Conservation (phyloP, 148 eudicot genomes). For the Polygonum maritimum region DNA sequence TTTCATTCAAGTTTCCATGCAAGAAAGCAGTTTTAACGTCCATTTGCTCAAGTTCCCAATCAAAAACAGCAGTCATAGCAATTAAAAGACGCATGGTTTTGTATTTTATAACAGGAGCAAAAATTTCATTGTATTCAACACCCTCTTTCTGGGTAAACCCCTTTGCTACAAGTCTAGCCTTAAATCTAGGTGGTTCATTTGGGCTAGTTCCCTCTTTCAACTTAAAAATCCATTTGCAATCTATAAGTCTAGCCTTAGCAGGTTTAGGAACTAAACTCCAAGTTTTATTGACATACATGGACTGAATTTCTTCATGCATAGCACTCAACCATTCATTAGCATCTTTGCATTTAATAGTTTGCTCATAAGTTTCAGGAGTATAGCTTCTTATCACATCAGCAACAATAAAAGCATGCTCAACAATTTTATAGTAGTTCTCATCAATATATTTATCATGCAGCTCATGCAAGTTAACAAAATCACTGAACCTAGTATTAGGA, state of each 20-base stretch:
- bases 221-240: too few species aligned
- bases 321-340: neutral
- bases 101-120: neutral
- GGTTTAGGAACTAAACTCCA: neutral
- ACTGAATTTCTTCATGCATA: neutral
- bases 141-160: neutral
- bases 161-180: neutral
- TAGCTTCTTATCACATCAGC: neutral
- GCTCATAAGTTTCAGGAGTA: neutral
- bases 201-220: too few species aligned
- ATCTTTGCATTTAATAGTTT: neutral
- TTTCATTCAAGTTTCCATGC: neutral
- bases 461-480: too few species aligned
- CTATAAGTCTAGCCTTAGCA: too few species aligned
- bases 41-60: neutral
- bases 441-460: too few species aligned
- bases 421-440: neutral
- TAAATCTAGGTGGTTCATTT: neutral
- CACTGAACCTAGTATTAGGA: neutral
- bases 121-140: neutral
- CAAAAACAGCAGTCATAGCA: neutral
- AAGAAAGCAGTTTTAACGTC: neutral
- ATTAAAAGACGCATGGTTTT: neutral
- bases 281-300: neutral
- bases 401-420: neutral